Base-by-base conservation (phyloP, 768 basidiomycete genomes). In the Collybia nuda region DNA sequence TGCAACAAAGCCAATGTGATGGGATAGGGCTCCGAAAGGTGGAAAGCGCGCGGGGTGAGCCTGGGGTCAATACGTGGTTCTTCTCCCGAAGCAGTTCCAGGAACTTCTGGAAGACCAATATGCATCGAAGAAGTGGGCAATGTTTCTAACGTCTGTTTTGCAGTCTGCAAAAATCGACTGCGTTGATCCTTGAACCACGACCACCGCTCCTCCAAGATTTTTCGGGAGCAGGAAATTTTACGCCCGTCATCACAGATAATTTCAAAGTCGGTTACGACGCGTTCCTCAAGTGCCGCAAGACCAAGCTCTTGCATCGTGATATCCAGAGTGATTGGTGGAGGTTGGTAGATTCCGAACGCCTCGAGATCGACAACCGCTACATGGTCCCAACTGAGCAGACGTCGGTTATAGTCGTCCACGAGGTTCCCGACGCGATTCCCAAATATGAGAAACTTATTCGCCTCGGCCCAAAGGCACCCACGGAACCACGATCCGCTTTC, bases 271-370 rank as follows among this genome's bases (percentile, higher is more conserved):
- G 90, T 79, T n/a, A 88, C 71, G 17, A 86, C 72, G 24, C 76
- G 76, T 64, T 94, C 90, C 62, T 94, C 92, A 15, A 98, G 75
- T 42, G 88, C 85, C 12, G 84, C 80, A 21, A 98, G 77, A 12
- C 93, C 94, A 47, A 95, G 76, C 63, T 90, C 85, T 64, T 95
- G 92, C 77, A 90, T 86, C 1, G 79, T 76, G 23, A 86, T 70
- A 53, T 86, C 83, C 39, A 86, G 74, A 54, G 73, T 82, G 37
- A 80, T 75, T 2, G 77, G 65, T 0, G 94, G 93, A 0, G 93
- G 88, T 57, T 91, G 88, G 63, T 98, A 98, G 55, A 99, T 93
- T 1, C 96, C 96, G 61, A 94, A 96, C 0, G 95, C 88, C 68
- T 98, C 95, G 21, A 97, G 74, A 62, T 95, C 92, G 50, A 96